Evolutionary conservation across 1,139 yeast genomes (phyloP), one percentile per base, ranked within the genome.

Genomic region (Pichia sp.): DNA sequence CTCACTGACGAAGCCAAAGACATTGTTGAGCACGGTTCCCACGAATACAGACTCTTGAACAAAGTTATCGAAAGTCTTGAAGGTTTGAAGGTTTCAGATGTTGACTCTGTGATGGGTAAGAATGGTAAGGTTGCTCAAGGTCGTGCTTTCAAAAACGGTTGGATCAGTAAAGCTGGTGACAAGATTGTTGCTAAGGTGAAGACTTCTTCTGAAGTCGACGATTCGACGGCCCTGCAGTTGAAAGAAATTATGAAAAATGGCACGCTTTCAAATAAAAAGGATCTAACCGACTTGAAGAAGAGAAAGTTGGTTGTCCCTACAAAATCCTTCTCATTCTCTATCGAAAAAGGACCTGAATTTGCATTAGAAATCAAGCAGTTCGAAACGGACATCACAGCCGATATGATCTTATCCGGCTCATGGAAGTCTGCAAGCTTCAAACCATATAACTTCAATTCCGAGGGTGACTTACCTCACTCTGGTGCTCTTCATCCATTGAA

Each of bases 401-500:
- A 93, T 51, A 91, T 93, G 99, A 75, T 93, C 52, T 71, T 76
- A 55, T 75, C 77, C 50, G 95, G 95, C 25, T 72, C 86, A 18
- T 93, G 98, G 96, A 83, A 87, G 67, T 75, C 79, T 50, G 83
- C 91, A 48, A 74, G 85, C 62, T 93, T 95, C 80, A 93, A 95
- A 74, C 93, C 96, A 41, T 95, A 93, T 74, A 93, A 93, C 74
- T 93, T 95, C 76, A 81, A 89, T 65, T 89, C 98, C 48, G 96
- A 93, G 74, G 99, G 99, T 67, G 80, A 88, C 47, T 75, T 76
- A 60, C 95, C 97, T 49, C 75, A 74, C 46, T 80, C 95, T 25
- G 99, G 99, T 67, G 96, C 99, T 44, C 78, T 93, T 64, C 99
- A 93, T 71, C 99, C 99, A 37, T 78, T 93, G 66, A 89, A 83